Evolutionary conservation across 2,329 filamentous ascomycete genomes (phyloP), one percentile per base, ranked within the genome.

Genomic region (Juglanconis juglandina): DNA sequence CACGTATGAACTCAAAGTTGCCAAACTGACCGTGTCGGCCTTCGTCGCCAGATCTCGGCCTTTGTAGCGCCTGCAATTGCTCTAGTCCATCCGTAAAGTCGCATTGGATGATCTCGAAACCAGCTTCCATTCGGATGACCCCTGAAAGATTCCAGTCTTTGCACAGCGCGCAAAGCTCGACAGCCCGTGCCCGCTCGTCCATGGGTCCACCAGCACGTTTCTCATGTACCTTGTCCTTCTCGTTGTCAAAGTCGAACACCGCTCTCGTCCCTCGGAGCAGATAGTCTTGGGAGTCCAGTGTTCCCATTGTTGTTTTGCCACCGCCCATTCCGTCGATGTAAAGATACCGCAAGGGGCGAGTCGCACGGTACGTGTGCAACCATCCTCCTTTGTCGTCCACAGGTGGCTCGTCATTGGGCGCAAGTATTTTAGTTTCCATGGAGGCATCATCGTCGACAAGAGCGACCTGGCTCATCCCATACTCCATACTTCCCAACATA

Each of bases 251-350:
- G 11, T 51, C 48, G 30, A 34, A 44, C 5, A 34, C 32, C 11
- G 60, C 67, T 34, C 64, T 66, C 48, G 73, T 70, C 7, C 79
- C 78, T 7, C 81, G 76, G 1, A 92, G 76, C 0, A 91, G 68
- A 1, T 79, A 68, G 66, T 91, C 88, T 66, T 90, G 87, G 0
- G 83, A 79, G 67, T 91, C 88, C 3, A 91, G 76, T 0, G 87
- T 90, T 3, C 88, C 89, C 68, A 86, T 84, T 1, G 68, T 53
- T 0, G 83, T 84, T 66, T 91, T 91, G 1, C 79, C 88, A 0
- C 87, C 89, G 2, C 83, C 82, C 77, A 87, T 86, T 4, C 89
- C 89, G 68, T 92, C 89, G 14, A 91, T 70, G 67, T 91, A 90
- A 3, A 92, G 73, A 3, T 91, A 75, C 10, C 80, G 79, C 1